Conservation (phyloP, 2,329 filamentous ascomycete species). For the Fusarium sp. region DNA sequence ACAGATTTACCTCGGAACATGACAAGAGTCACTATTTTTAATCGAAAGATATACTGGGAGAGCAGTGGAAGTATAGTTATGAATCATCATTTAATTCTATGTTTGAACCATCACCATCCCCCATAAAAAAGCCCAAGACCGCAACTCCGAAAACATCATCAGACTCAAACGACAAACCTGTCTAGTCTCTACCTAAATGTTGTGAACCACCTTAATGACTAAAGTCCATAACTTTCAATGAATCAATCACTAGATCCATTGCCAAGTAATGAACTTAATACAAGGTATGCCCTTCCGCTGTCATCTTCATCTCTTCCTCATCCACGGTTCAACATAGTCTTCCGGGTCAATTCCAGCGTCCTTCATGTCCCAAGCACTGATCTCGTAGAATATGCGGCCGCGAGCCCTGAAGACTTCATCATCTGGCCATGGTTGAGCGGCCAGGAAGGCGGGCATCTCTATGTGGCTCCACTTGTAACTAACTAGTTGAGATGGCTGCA, state of each 20-base stretch:
- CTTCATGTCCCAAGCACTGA: not conserved
- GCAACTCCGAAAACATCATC: not conserved
- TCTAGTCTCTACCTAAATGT: too few species aligned
- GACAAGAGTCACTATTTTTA: not conserved
- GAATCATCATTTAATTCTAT: not conserved
- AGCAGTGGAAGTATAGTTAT: not conserved
- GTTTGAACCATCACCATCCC: not conserved
- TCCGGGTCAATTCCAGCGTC: too few species aligned
- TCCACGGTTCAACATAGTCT: too few species aligned
- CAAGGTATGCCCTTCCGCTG: too few species aligned
- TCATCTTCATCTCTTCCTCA: too few species aligned
- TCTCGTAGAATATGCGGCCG: not conserved
- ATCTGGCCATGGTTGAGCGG: rapidly evolving
- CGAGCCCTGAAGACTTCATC: not conserved
- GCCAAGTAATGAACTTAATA: too few species aligned
- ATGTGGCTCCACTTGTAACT: too few species aligned
- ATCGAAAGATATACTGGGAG: not conserved
- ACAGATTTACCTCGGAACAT: not conserved
- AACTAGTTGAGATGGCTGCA: not conserved
- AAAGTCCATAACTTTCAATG: too few species aligned
- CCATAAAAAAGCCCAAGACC: not conserved
- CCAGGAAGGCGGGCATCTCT: not conserved
- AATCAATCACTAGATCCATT: too few species aligned
- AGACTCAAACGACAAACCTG: not conserved
- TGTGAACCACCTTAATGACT: too few species aligned